A percentile compares a stretch with the other conserved stretches of the same genome.
Evolutionary conservation across 2,329 filamentous ascomycete species (phyloP).

Genomic region (Phoma sp.): DNA sequence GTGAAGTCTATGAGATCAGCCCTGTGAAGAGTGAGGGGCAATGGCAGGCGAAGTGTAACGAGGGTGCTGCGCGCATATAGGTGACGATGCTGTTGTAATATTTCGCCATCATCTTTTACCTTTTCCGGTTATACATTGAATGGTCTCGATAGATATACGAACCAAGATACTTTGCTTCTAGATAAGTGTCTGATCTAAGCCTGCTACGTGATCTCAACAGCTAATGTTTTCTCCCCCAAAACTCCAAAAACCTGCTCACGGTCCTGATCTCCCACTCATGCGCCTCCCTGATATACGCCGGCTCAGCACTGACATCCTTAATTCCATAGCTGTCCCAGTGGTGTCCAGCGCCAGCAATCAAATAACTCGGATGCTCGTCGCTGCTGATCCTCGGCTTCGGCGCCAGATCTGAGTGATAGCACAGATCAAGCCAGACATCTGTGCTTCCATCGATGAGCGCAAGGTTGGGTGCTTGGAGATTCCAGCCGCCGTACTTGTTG

Average conservation of each 20-base stretch:
- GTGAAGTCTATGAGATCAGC: background rate
- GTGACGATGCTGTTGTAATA: background rate
- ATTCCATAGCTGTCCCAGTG: conserved; percentile 58
- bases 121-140: background rate
- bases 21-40: background rate
- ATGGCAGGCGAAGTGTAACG: background rate
- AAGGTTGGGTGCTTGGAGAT: conserved; percentile 55
- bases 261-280: conserved; percentile 59
- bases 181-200: background rate
- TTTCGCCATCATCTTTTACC: too few species aligned
- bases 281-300: conserved; percentile 59
- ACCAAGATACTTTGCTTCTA: too few species aligned
- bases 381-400: conserved; percentile 45
- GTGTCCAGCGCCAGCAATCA: conserved; percentile 60
- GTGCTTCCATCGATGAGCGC: conserved; percentile 60
- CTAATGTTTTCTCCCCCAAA: conserved; percentile 19
- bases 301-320: conserved; percentile 53
- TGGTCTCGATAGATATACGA: background rate
- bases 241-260: conserved; percentile 47
- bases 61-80: background rate
- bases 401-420: conserved; percentile 57
- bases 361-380: conserved; percentile 56
- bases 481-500: conserved; percentile 57
- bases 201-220: background rate
- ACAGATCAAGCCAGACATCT: conserved; percentile 61